These are phyloP conservation scores for Mycena rosella DNA, from an alignment of 768 basidiomycete species.

Conservation along the genomic window DNA sequence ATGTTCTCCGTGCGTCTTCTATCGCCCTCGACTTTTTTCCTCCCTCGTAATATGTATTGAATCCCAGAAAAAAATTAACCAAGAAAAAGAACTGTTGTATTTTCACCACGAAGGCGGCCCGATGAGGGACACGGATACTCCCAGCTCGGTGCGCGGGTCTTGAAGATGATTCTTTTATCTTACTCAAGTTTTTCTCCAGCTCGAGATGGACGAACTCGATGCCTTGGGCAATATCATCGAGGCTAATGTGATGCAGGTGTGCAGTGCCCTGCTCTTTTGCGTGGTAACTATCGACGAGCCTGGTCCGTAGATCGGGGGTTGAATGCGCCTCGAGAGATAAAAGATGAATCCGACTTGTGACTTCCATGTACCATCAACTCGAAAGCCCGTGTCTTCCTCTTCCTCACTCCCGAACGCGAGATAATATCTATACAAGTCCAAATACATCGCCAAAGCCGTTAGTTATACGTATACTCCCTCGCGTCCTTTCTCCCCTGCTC, in stretches of 20 bases:
- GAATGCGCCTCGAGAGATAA: neutral
- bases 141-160: conserved; percentile 2
- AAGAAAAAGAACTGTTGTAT: conserved; percentile 8
- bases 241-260: conserved; percentile 12
- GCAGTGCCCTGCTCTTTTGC: neutral
- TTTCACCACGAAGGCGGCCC: conserved; percentile 5
- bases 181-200: neutral
- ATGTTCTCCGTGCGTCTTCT: neutral
- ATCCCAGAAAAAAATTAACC: neutral
- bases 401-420: no score
- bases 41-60: neutral
- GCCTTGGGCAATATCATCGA: neutral
- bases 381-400: no score
- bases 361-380: no score
- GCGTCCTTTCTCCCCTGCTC: conserved; percentile 71
- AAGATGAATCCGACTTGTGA: no score
- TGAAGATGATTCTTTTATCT: neutral
- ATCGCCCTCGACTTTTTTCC: neutral
- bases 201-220: conserved; percentile 8
- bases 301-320: neutral
- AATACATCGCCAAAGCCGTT: neutral
- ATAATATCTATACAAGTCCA: no score
- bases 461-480: conserved; percentile 51
- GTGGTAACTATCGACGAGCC: neutral
- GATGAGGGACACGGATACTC: conserved; percentile 14